Conservation (phyloP, 2,329 filamentous ascomycete genomes). For the Fusarium sp. region DNA sequence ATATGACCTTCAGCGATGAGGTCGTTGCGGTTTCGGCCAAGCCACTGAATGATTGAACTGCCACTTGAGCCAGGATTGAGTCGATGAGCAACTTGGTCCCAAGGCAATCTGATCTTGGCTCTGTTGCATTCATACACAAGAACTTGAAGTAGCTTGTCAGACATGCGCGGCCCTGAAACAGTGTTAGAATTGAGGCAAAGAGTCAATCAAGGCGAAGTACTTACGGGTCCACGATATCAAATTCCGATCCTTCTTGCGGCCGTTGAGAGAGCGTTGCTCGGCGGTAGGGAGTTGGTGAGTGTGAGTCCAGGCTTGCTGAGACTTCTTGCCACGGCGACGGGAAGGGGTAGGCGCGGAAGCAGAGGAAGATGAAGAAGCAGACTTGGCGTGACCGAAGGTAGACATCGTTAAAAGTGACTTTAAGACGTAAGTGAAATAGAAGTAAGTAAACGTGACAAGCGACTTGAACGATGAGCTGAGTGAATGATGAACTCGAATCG, state of each 20-base stretch:
- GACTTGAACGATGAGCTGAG: neutral
- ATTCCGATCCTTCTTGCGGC: conserved; percentile 50
- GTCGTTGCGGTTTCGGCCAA: conserved; percentile 50
- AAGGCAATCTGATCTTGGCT: conserved; percentile 51
- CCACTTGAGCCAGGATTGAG: conserved; percentile 56
- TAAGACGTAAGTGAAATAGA: neutral
- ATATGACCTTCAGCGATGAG: conserved; percentile 56
- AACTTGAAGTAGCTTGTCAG: conserved; percentile 58
- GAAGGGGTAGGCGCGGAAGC: neutral
- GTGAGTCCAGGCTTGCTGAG: conserved; percentile 27
- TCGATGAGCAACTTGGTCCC: conserved; percentile 55
- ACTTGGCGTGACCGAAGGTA: neutral
- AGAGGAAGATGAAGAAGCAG: neutral
- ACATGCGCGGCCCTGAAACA: conserved; percentile 58
- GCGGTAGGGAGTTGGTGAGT: conserved; percentile 43
- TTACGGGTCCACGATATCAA: conserved; percentile 59
- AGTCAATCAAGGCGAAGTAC: conserved; percentile 21
- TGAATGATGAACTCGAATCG: neutral
- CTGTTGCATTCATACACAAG: conserved; percentile 55
- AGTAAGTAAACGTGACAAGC: neutral
- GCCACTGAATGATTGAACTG: conserved; percentile 53
- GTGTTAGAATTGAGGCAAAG: conserved; percentile 2
- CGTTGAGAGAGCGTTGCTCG: conserved; percentile 44
- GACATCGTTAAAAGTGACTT: neutral
- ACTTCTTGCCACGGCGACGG: neutral